Evolutionary conservation across 1,139 yeast species (phyloP).

Genomic region (Chernovozyma aurita): DNA sequence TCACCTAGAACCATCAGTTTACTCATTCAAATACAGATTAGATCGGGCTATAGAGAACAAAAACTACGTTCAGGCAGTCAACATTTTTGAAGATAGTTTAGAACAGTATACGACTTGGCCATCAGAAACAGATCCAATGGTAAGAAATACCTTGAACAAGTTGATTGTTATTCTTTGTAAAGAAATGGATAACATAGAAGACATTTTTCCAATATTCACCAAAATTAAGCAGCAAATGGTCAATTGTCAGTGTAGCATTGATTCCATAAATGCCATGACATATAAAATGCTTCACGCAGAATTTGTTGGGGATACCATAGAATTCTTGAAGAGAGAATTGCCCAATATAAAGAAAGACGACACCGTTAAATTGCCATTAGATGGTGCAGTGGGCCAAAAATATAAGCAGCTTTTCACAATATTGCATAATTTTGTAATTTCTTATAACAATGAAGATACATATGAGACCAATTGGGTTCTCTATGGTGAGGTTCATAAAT

Average conservation of each 20-base stretch:
- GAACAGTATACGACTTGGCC: slow-evolving; percentile 26
- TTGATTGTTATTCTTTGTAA: slow-evolving; percentile 23
- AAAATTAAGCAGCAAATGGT: slow-evolving; percentile 37
- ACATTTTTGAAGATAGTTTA: slow-evolving; percentile 31
- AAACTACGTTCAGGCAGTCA: slow-evolving; percentile 21
- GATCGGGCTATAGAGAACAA: slow-evolving; percentile 23
- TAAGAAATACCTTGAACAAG: slow-evolving; percentile 28
- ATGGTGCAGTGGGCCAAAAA: slow-evolving; percentile 21
- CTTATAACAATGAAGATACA: slow-evolving; percentile 36
- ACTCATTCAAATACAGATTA: slow-evolving; percentile 25
- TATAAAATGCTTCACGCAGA: slow-evolving; percentile 43
- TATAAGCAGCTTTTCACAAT: slow-evolving; percentile 32
- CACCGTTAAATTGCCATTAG: slow-evolving; percentile 25
- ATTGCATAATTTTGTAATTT: slow-evolving; percentile 44
- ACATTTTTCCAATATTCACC: slow-evolving; percentile 30
- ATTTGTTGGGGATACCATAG: slow-evolving; percentile 54
- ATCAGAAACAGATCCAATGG: slow-evolving; percentile 24
- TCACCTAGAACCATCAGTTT: slow-evolving; percentile 14
- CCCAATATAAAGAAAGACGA: slow-evolving; percentile 40
- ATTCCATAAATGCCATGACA: slow-evolving; percentile 47
- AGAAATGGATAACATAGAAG: slow-evolving; percentile 17
- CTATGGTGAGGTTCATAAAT: slow-evolving; percentile 55
- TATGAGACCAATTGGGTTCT: slow-evolving; percentile 58
- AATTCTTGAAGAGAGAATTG: slow-evolving; percentile 56
- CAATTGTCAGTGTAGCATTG: slow-evolving; percentile 23